Conservation (phyloP, 306 rosid genomes). For the Rubus idaeus region DNA sequence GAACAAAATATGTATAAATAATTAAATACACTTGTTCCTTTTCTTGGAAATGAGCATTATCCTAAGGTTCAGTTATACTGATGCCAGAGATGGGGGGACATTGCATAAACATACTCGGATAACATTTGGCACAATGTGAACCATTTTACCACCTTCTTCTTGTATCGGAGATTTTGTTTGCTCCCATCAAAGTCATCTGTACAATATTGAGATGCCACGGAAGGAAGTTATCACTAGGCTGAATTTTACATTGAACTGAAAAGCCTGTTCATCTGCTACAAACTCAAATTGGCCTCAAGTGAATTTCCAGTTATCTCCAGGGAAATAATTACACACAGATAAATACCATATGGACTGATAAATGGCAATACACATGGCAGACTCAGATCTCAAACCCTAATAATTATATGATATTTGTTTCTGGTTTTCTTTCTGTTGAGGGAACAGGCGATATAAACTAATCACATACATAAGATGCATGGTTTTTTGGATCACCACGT, state of each 20-base stretch:
- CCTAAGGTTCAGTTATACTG: neutral
- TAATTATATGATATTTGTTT: neutral
- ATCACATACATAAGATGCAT: neutral
- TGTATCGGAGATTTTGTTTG: neutral
- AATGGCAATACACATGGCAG: neutral
- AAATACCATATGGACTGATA: neutral
- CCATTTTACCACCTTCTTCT: neutral
- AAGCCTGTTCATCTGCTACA: neutral
- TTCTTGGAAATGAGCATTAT: neutral
- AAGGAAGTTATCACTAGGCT: neutral
- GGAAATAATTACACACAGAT: neutral
- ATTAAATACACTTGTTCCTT: neutral
- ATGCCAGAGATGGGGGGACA: neutral
- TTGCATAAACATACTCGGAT: neutral
- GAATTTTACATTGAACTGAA: neutral
- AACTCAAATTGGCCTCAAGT: neutral
- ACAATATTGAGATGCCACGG: neutral
- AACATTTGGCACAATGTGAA: neutral
- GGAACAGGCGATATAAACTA: neutral
- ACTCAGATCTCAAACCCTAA: neutral
- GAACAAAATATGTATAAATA: neutral
- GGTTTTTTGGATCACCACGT: neutral
- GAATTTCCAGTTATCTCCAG: neutral
- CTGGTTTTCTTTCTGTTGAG: neutral
- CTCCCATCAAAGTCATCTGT: too few relatives aligned